A percentile compares a stretch with the other conserved stretches of the same genome.
These are phyloP conservation scores for Setomelanomma holmii DNA, from an alignment of 2,329 filamentous ascomycete species.

Conservation along the genomic window DNA sequence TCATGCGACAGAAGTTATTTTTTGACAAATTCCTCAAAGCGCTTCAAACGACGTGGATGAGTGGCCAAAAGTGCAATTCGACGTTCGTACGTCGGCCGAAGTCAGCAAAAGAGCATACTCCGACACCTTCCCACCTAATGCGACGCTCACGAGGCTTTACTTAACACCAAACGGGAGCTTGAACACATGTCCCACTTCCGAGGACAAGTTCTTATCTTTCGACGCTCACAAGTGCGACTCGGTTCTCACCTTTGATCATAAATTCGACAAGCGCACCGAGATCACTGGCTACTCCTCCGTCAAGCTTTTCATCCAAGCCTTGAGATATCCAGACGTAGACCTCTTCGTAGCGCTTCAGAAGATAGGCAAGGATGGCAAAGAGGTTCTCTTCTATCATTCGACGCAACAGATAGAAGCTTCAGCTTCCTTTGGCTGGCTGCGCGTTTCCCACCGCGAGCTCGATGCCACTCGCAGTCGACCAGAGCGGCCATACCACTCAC, in stretches of 20 bases:
- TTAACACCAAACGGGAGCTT: too few relatives aligned
- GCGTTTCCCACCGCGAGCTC: conserved; percentile 60
- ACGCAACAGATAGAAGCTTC: too few relatives aligned
- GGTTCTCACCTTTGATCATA: conserved; percentile 66
- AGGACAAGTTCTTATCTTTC: conserved; percentile 6
- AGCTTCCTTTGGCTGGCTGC: conserved; percentile 68
- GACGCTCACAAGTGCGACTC: conserved; percentile 55
- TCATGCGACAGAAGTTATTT: background rate
- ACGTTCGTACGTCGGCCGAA: too few relatives aligned
- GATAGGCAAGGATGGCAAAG: conserved; percentile 56
- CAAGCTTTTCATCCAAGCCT: conserved; percentile 64
- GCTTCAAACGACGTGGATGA: too few relatives aligned
- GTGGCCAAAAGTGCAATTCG: too few relatives aligned
- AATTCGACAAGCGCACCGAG: conserved; percentile 58
- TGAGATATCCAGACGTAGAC: conserved; percentile 60
- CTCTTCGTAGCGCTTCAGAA: conserved; percentile 65
- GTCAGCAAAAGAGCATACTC: too few relatives aligned
- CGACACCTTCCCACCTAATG: too few relatives aligned
- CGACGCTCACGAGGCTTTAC: too few relatives aligned
- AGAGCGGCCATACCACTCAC: too few relatives aligned
- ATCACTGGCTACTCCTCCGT: conserved; percentile 70
- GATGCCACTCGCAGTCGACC: conserved; percentile 29
- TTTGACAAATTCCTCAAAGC: background rate
- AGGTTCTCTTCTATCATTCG: conserved; percentile 65
- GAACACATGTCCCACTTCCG: too few relatives aligned